phyloP scores from a whole-genome alignment of 768 basidiomycete species.

The Leucosporidium creatinivorum region DNA sequence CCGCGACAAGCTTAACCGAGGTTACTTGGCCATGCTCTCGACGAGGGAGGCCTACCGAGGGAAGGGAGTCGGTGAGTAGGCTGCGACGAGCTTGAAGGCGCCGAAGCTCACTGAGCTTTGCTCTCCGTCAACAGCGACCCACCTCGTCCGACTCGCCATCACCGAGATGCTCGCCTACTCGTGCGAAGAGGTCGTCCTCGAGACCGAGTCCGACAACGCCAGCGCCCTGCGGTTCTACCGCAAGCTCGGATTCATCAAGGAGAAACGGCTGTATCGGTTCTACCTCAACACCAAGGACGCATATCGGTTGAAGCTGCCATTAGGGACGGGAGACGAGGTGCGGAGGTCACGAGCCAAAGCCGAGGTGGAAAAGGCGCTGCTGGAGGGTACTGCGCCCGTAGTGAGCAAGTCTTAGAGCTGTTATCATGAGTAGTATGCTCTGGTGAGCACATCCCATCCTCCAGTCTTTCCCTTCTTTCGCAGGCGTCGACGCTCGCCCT shows the following conservation, averaged over 20 bases:
- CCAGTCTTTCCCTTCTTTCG: no score
- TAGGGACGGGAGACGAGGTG: background rate
- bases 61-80: constrained; percentile 69
- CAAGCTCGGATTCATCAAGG: constrained; percentile 86
- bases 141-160: constrained; percentile 74
- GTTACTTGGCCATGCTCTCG: constrained; percentile 97
- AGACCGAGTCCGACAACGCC: constrained; percentile 89
- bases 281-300: constrained; percentile 97
- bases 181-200: constrained; percentile 69
- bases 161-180: constrained; percentile 51
- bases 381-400: no score
- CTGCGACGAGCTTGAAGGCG: no score
- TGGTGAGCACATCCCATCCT: no score
- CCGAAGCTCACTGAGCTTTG: background rate
- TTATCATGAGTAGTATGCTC: no score
- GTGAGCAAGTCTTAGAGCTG: no score
- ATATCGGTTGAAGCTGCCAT: constrained; percentile 53
- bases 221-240: constrained; percentile 84
- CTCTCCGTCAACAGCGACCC: constrained; percentile 54
- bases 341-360: no score
- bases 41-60: constrained; percentile 77
- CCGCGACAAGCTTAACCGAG: constrained; percentile 62
- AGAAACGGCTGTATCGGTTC: constrained; percentile 89
- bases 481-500: no score
- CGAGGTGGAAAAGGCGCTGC: no score